Percentiles rank a stretch among this genome's conserved stretches.
phyloP scores from a whole-genome alignment of 2,329 filamentous ascomycete genomes.

The Aspergillus sojae region DNA sequence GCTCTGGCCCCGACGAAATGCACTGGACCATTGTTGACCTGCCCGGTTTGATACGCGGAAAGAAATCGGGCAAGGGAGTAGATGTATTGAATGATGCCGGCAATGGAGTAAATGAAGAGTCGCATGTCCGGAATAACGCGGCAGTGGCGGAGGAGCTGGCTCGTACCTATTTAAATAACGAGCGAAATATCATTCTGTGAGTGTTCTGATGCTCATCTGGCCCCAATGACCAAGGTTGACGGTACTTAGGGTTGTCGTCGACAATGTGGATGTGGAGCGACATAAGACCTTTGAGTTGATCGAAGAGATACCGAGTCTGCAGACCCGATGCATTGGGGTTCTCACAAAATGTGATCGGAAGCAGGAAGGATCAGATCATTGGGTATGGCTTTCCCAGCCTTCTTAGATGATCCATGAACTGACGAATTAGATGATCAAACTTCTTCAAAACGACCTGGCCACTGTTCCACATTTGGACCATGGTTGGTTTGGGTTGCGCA shows the following conservation, averaged over 20 bases:
- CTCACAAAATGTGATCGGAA: constrained; percentile 20
- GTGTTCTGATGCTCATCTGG: neutral
- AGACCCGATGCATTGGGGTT: constrained; percentile 19
- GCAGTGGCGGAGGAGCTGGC: neutral
- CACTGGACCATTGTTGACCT: neutral
- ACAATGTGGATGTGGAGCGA: constrained; percentile 19
- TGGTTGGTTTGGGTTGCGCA: constrained; percentile 22
- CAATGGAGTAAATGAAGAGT: neutral
- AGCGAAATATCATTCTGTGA: neutral
- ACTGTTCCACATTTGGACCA: constrained; percentile 17
- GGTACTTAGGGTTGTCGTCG: constrained; percentile 14
- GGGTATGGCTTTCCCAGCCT: constrained; percentile 3
- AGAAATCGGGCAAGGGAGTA: neutral
- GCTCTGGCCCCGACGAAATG: neutral
- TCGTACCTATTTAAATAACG: neutral
- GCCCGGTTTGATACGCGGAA: neutral
- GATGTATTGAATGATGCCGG: neutral
- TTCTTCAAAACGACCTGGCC: constrained; percentile 18
- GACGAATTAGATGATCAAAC: constrained; percentile 18
- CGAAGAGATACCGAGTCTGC: constrained; percentile 9
- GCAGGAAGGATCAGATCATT: constrained; percentile 17
- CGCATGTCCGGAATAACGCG: neutral
- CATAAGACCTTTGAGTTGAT: constrained; percentile 15
- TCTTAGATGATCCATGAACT: neutral
- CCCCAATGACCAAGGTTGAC: neutral